Evolutionary conservation across 176 grass and related monocot genomes (phyloP).

Genomic region (Oryza coarctata): DNA sequence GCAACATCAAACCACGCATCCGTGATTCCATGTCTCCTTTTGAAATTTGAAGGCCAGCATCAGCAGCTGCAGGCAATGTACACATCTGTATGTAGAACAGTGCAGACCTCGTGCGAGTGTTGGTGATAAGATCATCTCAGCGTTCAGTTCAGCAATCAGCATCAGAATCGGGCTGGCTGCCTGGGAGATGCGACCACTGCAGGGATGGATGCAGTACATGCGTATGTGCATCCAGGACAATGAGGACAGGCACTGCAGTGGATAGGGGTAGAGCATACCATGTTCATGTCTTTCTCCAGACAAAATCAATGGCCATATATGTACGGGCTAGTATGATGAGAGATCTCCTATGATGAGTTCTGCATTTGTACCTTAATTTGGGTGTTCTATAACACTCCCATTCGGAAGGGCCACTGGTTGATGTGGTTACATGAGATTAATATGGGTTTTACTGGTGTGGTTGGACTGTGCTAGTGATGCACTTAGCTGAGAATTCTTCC

Average conservation of each 20-base stretch:
- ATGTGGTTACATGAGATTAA: too few relatives aligned
- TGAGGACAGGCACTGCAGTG: not conserved
- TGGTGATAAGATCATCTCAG: slow-evolving; percentile 3
- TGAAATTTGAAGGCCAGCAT: slow-evolving; percentile 3
- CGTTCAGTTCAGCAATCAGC: not conserved
- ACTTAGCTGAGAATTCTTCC: too few relatives aligned
- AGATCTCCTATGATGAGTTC: not conserved
- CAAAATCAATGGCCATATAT: not conserved
- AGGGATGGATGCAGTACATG: not conserved
- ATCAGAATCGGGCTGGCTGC: not conserved
- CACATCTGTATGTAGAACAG: not conserved
- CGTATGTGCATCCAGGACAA: not conserved
- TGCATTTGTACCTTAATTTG: not conserved
- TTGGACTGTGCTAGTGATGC: too few relatives aligned
- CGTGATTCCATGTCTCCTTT: slow-evolving; percentile 23
- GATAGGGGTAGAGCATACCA: not conserved
- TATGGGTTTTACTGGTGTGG: too few relatives aligned
- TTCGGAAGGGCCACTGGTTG: too few relatives aligned
- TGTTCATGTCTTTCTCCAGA: not conserved
- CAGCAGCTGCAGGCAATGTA: not conserved
- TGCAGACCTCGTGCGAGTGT: slow-evolving; percentile 2
- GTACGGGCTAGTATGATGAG: not conserved
- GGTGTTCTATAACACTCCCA: not conserved
- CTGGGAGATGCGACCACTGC: not conserved
- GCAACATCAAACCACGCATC: not conserved